These are phyloP conservation scores for Hibiscus mutabilis DNA, from an alignment of 345 rosid species.

Conservation along the genomic window DNA sequence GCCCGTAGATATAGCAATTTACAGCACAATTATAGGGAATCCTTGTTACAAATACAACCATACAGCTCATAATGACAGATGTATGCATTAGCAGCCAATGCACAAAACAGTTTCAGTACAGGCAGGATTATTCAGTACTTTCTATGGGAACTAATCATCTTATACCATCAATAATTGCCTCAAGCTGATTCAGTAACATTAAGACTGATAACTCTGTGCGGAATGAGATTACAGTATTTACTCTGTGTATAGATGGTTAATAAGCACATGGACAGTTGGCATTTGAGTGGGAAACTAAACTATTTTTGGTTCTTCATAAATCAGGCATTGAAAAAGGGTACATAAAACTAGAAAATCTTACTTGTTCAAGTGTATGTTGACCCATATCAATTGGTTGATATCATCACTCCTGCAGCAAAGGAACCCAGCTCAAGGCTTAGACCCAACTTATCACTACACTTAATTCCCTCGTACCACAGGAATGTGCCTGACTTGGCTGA, in stretches of 20 bases:
- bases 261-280: neutral
- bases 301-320: neutral
- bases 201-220: neutral
- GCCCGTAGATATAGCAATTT: no score
- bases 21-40: no score
- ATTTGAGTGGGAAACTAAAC: neutral
- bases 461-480: no score
- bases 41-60: no score
- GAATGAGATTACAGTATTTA: neutral
- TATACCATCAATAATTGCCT: neutral
- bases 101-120: no score
- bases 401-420: no score
- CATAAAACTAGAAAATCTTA: conserved; percentile 27
- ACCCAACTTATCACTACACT: no score
- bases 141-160: neutral
- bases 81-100: no score
- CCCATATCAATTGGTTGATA: no score
- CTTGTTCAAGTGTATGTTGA: conserved; percentile 95
- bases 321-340: neutral
- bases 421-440: no score
- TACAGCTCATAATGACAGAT: no score
- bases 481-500: no score
- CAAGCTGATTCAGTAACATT: neutral
- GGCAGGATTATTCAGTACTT: neutral
- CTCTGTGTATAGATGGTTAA: neutral